Conservation (phyloP, 2,329 filamentous ascomycete species). For the Botryotinia convoluta region DNA sequence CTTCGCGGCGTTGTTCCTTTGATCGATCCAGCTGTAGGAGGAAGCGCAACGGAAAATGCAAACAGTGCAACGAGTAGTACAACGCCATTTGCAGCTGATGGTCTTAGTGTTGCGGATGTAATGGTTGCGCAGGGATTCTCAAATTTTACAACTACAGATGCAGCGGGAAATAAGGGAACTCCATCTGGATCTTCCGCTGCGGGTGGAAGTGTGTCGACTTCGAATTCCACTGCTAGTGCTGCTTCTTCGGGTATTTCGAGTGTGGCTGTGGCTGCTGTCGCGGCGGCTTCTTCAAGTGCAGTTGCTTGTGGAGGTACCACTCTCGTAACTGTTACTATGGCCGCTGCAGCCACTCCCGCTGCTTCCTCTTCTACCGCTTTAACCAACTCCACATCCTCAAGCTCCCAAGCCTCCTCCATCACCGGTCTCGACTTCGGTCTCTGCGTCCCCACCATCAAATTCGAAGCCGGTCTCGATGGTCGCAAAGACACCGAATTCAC, state of each 20-base stretch:
- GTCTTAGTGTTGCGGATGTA: constrained; percentile 65
- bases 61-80: constrained; percentile 53
- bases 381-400: constrained; percentile 20
- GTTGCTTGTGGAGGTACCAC: constrained; percentile 24
- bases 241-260: constrained; percentile 11
- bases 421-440: constrained; percentile 48
- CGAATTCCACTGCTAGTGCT: not conserved
- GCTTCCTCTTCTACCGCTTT: not conserved
- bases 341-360: not conserved
- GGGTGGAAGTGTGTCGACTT: constrained; percentile 18
- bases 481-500: constrained; percentile 59
- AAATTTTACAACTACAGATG: constrained; percentile 51
- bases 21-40: constrained; percentile 61
- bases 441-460: constrained; percentile 54
- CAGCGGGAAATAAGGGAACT: constrained; percentile 41
- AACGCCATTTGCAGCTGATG: constrained; percentile 55
- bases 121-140: constrained; percentile 60
- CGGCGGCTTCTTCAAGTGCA: constrained; percentile 22
- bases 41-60: constrained; percentile 57
- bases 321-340: constrained; percentile 23
- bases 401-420: constrained; percentile 33
- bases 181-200: constrained; percentile 29
- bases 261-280: constrained; percentile 20
- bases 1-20: constrained; percentile 66
- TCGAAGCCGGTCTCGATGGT: constrained; percentile 52